Conservation (phyloP, 2,329 filamentous ascomycete species). For the Botrytis byssoidea region DNA sequence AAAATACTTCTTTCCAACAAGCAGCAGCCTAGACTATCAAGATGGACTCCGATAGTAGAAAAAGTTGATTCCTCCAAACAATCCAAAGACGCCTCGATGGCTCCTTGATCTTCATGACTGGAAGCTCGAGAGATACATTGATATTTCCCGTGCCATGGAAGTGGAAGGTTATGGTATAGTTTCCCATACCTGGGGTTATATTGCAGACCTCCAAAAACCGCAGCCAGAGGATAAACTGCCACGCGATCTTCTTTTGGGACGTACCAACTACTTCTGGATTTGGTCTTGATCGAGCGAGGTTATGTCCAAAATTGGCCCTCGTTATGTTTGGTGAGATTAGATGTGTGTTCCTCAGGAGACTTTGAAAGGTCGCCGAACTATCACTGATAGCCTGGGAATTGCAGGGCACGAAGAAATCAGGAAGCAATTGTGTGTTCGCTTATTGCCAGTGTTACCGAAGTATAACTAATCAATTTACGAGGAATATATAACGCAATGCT, state of each 20-base stretch:
- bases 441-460: too few relatives aligned
- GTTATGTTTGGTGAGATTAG: not conserved
- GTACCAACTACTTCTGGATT: not conserved
- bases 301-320: not conserved
- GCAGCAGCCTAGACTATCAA: too few relatives aligned
- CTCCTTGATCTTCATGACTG: not conserved
- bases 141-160: not conserved
- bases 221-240: not conserved
- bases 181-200: not conserved
- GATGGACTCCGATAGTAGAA: not conserved
- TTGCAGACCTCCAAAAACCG: not conserved
- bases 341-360: constrained; percentile 1
- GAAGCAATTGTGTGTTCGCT: not conserved
- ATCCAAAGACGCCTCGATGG: not conserved
- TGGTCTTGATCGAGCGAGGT: not conserved
- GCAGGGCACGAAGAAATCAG: not conserved
- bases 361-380: not conserved
- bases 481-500: not conserved
- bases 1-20: too few relatives aligned
- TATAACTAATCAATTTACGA: not conserved
- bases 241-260: not conserved
- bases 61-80: not conserved
- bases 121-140: not conserved
- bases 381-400: not conserved
- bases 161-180: not conserved